Base-by-base conservation (phyloP, 176 grass and related monocot species). In the Musa acuminata region DNA sequence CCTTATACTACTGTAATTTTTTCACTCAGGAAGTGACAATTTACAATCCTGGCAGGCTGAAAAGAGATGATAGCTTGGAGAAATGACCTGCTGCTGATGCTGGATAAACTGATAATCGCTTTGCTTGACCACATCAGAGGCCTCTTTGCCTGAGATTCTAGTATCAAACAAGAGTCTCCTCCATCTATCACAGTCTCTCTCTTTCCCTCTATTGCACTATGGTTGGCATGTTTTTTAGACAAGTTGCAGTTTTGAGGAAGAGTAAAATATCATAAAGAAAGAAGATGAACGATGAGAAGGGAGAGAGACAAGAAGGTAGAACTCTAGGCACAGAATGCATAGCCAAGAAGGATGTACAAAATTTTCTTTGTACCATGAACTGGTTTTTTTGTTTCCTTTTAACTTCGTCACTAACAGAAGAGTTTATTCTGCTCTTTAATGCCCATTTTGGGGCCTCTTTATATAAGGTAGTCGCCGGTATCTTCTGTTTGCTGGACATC, bases 1-100 rank as follows among this genome's bases (percentile, higher is more conserved):
- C 19, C 24, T 43, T 9, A 74, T 74, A 27, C 25, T 57, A 19
- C 58, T 14, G 10, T 57, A 53, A 55, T 74, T 27, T 55, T 14
- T 74, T 55, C 21, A 14, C 50, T 71, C 72, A 74, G 72, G 72
- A 74, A 43, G 20, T 35, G 72, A 74, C 24, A 74, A 58, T 74
- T 55, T 55, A 29, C 51, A 74, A 2, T 13, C 72, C 21, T 58
- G 72, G 72, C 72, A 74, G 22, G 23, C 72, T 26, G 53, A 74
- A 52, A 74, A 74, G 52, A 54, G 72, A 24, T 55, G 21, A 54
- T 55, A 43, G 52, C 20, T 73, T 5, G 20, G 52, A 52, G 26
- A 22, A 26, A 73, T 43, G 35, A 6, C 35, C 35, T 6, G 35
- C 35, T 43, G 35, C 35, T 43, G 35, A 43, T 43, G 35, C 35